Conservation (phyloP, 495 filamentous ascomycete species). For the Aspergillus biplanus region DNA sequence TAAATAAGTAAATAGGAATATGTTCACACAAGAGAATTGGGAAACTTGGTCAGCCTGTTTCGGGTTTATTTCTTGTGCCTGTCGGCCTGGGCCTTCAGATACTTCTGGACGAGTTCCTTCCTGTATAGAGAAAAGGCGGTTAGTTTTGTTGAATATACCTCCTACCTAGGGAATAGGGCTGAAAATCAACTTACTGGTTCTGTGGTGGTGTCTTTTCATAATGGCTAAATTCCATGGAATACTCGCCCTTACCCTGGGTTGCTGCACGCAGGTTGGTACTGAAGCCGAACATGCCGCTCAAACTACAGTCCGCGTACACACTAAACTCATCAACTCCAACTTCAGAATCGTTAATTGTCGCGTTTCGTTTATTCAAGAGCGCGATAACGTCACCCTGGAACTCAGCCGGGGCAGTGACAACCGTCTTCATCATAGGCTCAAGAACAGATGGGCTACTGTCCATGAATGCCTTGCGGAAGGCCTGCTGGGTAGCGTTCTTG, state of each 20-base stretch:
- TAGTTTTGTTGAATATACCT: conserved; percentile 1
- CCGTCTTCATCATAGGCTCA: conserved; percentile 98
- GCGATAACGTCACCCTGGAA: conserved; percentile 98
- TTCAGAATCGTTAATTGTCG: conserved; percentile 93
- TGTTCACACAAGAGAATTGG: conserved; percentile 5
- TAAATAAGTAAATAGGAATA: conserved; percentile 19
- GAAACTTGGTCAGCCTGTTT: background rate
- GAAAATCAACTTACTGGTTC: conserved; percentile 71
- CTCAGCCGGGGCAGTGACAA: conserved; percentile 91
- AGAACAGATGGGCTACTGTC: conserved; percentile 78
- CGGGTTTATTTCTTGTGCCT: conserved; percentile 65
- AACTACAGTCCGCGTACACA: conserved; percentile 86
- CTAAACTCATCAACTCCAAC: conserved; percentile 95
- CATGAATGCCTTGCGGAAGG: conserved; percentile 93
- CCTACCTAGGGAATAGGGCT: background rate
- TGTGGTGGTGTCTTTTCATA: conserved; percentile 86
- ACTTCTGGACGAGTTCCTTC: conserved; percentile 86
- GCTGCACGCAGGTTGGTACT: conserved; percentile 84
- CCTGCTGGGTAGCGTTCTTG: conserved; percentile 93
- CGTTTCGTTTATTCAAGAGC: conserved; percentile 94
- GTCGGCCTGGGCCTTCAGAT: conserved; percentile 82
- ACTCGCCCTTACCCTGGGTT: conserved; percentile 99
- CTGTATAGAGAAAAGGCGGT: conserved; percentile 36
- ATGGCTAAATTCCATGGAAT: conserved; percentile 98
- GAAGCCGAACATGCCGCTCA: conserved; percentile 99